Percentiles rank a stretch among this genome's conserved stretches.
phyloP scores from a whole-genome alignment of 345 rosid species.

The Jatropha curcas region DNA sequence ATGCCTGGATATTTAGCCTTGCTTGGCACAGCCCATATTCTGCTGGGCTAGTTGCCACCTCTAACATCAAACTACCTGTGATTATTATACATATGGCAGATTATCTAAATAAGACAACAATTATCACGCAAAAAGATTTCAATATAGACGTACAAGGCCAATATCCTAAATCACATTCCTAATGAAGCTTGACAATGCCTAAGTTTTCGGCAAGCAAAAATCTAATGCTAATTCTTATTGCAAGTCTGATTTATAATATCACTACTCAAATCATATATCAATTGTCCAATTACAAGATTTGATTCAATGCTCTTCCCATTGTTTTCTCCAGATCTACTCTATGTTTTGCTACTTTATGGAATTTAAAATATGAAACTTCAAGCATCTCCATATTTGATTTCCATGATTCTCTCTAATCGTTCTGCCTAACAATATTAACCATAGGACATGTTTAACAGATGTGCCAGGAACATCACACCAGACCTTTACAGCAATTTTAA shows the following conservation, averaged over 20 bases:
- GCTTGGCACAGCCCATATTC: no score
- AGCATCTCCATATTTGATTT: conserved; percentile 1
- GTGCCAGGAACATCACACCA: neutral
- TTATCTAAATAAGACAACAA: no score
- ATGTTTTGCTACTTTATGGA: neutral
- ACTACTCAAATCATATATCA: neutral
- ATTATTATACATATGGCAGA: neutral
- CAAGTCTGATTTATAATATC: neutral
- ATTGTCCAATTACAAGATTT: neutral
- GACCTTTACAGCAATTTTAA: neutral
- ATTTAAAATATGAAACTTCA: neutral
- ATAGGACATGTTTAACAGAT: neutral
- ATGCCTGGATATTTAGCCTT: no score
- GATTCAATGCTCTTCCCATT: neutral
- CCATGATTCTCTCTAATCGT: neutral
- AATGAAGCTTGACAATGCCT: neutral
- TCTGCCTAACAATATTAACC: neutral
- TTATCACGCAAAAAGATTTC: neutral
- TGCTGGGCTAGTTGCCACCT: no score
- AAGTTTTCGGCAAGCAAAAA: neutral
- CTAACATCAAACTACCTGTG: neutral
- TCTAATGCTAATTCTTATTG: neutral
- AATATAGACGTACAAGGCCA: neutral
- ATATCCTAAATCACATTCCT: neutral
- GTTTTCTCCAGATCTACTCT: neutral